Evolutionary conservation across 208 protist genomes (phyloP).

Genomic region (Porcisia deanei): DNA sequence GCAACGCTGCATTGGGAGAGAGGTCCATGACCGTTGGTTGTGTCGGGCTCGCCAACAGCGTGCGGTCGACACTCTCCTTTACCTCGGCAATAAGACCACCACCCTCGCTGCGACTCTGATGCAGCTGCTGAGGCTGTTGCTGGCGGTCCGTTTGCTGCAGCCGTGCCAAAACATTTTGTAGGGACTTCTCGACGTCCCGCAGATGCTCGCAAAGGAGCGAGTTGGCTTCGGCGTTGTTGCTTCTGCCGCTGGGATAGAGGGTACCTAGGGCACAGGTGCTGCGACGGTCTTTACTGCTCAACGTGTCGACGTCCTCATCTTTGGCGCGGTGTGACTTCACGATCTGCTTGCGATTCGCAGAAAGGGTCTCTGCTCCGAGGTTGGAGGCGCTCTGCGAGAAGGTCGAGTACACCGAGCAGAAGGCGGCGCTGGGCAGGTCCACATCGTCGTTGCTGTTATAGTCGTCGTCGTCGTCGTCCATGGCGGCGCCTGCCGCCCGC

Average conservation of each 20-base stretch:
- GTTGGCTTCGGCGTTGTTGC: conserved; percentile 10
- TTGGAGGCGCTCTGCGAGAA: not conserved
- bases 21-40: too few species aligned
- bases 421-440: conserved; percentile 21
- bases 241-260: conserved; percentile 9
- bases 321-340: not conserved
- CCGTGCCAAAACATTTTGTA: conserved; percentile 22
- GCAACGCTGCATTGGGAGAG: not conserved
- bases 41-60: not conserved
- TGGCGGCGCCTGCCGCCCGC: not conserved
- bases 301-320: not conserved
- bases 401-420: conserved; percentile 17
- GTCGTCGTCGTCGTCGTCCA: not conserved
- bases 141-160: conserved; percentile 3
- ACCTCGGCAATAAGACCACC: not conserved
- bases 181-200: conserved; percentile 17
- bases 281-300: not conserved
- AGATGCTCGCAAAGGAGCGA: conserved; percentile 23
- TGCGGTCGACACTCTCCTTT: not conserved
- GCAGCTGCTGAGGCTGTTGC: not conserved
- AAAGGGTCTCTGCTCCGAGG: not conserved
- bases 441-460: not conserved
- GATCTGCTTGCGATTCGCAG: not conserved
- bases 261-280: not conserved
- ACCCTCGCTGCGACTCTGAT: not conserved